A percentile compares a stretch with the other conserved stretches of the same genome.
Conservation (phyloP, 108 stramenopile genomes). For the Aureococcus anophagefferens region DNA sequence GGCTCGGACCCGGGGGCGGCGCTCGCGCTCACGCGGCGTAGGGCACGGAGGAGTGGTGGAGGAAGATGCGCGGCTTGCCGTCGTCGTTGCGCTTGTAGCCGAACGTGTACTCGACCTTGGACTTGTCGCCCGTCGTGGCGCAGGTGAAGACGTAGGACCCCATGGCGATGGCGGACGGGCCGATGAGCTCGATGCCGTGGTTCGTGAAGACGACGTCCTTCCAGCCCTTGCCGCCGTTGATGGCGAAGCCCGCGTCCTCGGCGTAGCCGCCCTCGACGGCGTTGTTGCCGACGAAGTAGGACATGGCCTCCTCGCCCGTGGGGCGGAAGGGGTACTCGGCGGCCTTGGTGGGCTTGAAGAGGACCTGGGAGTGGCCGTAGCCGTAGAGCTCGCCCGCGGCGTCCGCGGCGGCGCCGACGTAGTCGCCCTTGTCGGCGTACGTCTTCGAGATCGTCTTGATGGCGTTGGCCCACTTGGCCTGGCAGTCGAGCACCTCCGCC, state of each 20-base stretch:
- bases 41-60: constrained; percentile 10
- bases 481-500: background rate
- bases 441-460: background rate
- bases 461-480: background rate
- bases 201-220: constrained; percentile 2
- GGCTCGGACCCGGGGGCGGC: too few relatives aligned
- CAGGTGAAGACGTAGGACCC: constrained; percentile 8
- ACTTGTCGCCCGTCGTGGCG: constrained; percentile 3
- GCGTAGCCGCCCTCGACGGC: constrained; percentile 1
- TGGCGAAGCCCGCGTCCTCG: too few relatives aligned
- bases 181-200: constrained; percentile 2
- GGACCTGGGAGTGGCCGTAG: too few relatives aligned
- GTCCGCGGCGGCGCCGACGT: background rate
- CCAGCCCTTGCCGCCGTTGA: constrained; percentile 13
- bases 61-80: constrained; percentile 4
- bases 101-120: constrained; percentile 15
- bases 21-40: background rate
- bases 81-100: constrained; percentile 8
- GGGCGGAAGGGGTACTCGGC: too few relatives aligned
- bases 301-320: constrained; percentile 7
- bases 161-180: constrained; percentile 2
- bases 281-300: constrained; percentile 4
- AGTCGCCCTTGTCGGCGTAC: background rate
- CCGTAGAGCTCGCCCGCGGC: constrained; percentile 9
- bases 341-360: too few relatives aligned